Evolutionary conservation across 2,329 filamentous ascomycete genomes (phyloP).

Genomic region (Intubia oerlemansii): DNA sequence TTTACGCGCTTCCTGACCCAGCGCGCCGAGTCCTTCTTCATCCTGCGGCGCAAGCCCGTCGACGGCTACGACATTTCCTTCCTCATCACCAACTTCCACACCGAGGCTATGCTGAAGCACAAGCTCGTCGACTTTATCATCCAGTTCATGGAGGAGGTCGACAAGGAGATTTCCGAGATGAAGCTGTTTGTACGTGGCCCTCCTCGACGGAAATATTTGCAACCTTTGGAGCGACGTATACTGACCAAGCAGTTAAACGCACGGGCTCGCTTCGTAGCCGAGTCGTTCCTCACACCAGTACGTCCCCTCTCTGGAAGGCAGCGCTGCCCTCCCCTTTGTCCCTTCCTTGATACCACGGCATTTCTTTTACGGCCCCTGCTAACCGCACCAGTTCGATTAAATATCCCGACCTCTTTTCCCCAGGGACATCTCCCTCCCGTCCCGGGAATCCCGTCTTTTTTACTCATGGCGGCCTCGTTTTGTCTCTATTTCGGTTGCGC

Average conservation of each 20-base stretch:
- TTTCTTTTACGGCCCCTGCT: too few species aligned
- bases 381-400: too few species aligned
- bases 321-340: too few species aligned
- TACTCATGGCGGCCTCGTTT: too few species aligned
- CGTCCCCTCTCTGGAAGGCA: too few species aligned
- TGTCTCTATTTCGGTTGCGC: too few species aligned
- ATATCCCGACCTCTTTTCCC: too few species aligned
- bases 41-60: constrained; percentile 82
- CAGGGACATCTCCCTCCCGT: too few species aligned
- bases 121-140: constrained; percentile 99
- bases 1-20: constrained; percentile 94
- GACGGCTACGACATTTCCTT: constrained; percentile 99
- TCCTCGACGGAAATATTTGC: too few species aligned
- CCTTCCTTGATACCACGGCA: too few species aligned
- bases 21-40: constrained; percentile 91
- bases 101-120: constrained; percentile 96
- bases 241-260: constrained; percentile 57
- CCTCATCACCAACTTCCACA: constrained; percentile 96
- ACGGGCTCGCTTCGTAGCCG: constrained; percentile 87
- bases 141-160: constrained; percentile 98
- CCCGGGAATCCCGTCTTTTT: too few species aligned
- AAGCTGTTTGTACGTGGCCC: constrained; percentile 73
- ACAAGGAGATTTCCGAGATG: constrained; percentile 99
- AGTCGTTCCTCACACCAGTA: constrained; percentile 82
- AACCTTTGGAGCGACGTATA: too few species aligned